These are phyloP conservation scores for Dryas alaskensis DNA, from an alignment of 306 rosid species.

Conservation along the genomic window DNA sequence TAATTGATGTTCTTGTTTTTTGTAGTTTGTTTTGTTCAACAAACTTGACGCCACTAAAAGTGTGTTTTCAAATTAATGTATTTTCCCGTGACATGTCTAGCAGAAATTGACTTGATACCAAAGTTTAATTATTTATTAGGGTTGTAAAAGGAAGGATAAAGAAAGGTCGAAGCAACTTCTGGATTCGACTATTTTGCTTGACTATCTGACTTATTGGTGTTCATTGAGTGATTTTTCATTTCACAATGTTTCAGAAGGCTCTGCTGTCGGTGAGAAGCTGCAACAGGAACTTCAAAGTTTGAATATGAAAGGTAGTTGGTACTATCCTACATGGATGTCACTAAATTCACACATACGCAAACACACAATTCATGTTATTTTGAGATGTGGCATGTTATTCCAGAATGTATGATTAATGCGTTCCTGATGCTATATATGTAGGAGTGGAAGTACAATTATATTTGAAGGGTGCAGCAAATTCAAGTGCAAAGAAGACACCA, in stretches of 20 bases:
- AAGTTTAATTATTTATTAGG: neutral
- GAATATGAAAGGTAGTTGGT: constrained; percentile 66
- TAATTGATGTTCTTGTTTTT: neutral
- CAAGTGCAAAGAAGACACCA: constrained; percentile 57
- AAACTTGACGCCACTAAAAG: neutral
- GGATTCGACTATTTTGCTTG: neutral
- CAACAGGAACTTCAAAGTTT: constrained; percentile 70
- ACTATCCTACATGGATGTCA: constrained; percentile 19
- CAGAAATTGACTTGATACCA: neutral
- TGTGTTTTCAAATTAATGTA: neutral
- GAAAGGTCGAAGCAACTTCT: too few relatives aligned
- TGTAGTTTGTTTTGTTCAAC: neutral
- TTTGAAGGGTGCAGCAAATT: constrained; percentile 62
- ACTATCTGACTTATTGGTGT: neutral
- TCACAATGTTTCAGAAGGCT: constrained; percentile 39
- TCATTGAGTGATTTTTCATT: constrained; percentile 19
- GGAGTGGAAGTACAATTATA: constrained; percentile 75
- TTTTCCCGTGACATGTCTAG: neutral
- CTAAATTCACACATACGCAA: neutral
- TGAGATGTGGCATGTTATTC: constrained; percentile 1
- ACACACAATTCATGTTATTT: neutral
- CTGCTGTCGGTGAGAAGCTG: constrained; percentile 69
- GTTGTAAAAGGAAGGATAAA: neutral
- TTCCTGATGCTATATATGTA: constrained; percentile 23
- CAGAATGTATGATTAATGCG: constrained; percentile 6